Percentiles rank a stretch among this genome's conserved stretches.
Evolutionary conservation across 441 rosid genomes (phyloP).

Genomic region (Euphorbia schlechtendalii): DNA sequence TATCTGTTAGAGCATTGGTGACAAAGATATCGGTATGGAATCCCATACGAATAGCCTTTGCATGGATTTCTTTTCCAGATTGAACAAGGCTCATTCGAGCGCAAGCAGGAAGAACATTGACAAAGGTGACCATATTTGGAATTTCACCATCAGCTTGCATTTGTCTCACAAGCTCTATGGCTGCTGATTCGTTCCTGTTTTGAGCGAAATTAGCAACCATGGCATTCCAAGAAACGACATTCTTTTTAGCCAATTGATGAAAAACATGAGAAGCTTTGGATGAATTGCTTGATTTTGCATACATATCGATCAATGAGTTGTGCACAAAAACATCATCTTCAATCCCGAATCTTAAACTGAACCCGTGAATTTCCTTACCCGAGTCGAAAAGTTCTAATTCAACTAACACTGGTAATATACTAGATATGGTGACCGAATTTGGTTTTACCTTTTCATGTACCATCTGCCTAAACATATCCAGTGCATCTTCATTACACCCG

Average conservation of each 20-base stretch:
- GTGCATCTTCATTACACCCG: conserved; percentile 49
- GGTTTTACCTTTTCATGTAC: conserved; percentile 45
- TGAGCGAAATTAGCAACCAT: conserved; percentile 68
- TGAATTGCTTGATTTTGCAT: conserved; percentile 73
- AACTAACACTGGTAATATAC: conserved; percentile 67
- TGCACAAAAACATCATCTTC: conserved; percentile 54
- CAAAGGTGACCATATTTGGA: conserved; percentile 72
- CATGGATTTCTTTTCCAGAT: conserved; percentile 54
- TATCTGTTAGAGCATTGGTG: conserved; percentile 53
- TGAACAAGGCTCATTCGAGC: conserved; percentile 34
- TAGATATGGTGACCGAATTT: conserved; percentile 67
- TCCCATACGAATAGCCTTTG: conserved; percentile 35
- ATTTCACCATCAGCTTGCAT: conserved; percentile 53
- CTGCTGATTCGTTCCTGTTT: conserved; percentile 55
- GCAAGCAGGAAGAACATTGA: conserved; percentile 66
- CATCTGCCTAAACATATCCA: conserved; percentile 65
- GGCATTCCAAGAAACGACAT: conserved; percentile 79
- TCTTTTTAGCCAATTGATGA: conserved; percentile 45
- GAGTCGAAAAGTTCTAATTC: conserved; percentile 64
- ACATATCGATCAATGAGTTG: conserved; percentile 85
- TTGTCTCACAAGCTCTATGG: conserved; percentile 54
- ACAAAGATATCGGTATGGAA: conserved; percentile 34
- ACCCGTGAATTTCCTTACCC: conserved; percentile 76
- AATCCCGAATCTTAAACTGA: conserved; percentile 47
- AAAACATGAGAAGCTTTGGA: conserved; percentile 57